Evolutionary conservation across 1,284 basidiomycete genomes (phyloP).

Genomic region (Sutorius eximius): DNA sequence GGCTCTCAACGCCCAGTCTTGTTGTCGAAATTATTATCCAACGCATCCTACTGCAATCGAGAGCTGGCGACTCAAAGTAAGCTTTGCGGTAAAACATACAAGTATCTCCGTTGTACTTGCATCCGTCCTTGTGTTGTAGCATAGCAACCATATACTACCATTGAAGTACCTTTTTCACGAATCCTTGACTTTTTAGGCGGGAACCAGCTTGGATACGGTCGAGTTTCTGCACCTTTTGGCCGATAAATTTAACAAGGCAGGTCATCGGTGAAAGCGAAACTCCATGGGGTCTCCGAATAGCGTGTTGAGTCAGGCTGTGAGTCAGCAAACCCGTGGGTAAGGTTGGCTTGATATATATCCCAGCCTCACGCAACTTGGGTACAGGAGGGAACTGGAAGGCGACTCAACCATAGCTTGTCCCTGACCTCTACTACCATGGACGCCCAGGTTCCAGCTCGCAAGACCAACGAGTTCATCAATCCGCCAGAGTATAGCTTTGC

Average conservation of each 20-base stretch:
- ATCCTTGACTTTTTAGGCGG: not conserved
- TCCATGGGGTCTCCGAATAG: not conserved
- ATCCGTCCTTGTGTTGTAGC: constrained; percentile 27
- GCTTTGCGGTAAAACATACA: constrained; percentile 7
- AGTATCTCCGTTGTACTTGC: constrained; percentile 7
- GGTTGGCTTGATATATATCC: constrained; percentile 13
- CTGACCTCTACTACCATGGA: constrained; percentile 31
- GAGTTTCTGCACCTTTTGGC: not conserved
- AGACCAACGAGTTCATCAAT: constrained; percentile 40
- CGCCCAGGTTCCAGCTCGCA: constrained; percentile 19
- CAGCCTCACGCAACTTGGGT: not conserved
- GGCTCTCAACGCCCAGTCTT: not conserved
- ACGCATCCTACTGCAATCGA: constrained; percentile 1
- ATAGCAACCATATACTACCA: constrained; percentile 26
- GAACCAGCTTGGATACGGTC: not conserved
- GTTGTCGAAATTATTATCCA: constrained; percentile 3
- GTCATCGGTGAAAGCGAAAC: not conserved
- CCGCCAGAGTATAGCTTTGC: constrained; percentile 69
- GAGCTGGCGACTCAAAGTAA: constrained; percentile 6
- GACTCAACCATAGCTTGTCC: constrained; percentile 6
- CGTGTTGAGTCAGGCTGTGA: not conserved
- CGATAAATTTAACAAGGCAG: not conserved
- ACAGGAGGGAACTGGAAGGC: not conserved
- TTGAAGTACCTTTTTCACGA: not conserved
- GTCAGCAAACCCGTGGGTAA: constrained; percentile 24